A percentile compares a stretch with the other conserved stretches of the same genome.
These are phyloP conservation scores for Letharia columbiana DNA, from an alignment of 495 filamentous ascomycete species.

Conservation along the genomic window DNA sequence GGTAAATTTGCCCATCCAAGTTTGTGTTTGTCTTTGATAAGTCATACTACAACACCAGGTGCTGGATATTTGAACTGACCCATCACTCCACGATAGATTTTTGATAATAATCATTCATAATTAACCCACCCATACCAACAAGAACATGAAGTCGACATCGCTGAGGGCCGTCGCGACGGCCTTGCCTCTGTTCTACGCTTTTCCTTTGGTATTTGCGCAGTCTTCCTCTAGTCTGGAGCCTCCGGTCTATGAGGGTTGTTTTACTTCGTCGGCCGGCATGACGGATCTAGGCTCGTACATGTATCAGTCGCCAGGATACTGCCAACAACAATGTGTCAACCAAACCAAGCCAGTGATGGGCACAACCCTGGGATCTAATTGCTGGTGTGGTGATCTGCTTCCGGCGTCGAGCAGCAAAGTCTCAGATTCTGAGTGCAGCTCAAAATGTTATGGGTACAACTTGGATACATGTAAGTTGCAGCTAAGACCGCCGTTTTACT, in stretches of 20 bases:
- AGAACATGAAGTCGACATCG: conserved; percentile 16
- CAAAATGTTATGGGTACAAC: conserved; percentile 37
- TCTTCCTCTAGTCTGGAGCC: conserved; percentile 24
- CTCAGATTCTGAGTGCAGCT: conserved; percentile 33
- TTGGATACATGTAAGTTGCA: conserved; percentile 39
- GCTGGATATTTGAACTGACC: neutral
- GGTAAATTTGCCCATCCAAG: neutral
- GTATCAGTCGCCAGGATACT: conserved; percentile 45
- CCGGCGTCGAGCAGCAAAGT: conserved; percentile 37
- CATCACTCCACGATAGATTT: conserved; percentile 2
- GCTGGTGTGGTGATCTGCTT: conserved; percentile 40
- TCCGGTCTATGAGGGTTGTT: conserved; percentile 32
- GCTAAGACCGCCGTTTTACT: neutral
- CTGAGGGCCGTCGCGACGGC: conserved; percentile 6
- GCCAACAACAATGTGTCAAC: conserved; percentile 33
- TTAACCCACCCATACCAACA: conserved; percentile 1
- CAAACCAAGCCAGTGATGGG: conserved; percentile 36
- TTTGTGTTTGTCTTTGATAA: neutral
- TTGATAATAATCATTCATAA: neutral
- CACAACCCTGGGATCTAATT: conserved; percentile 36
- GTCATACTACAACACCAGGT: conserved; percentile 1
- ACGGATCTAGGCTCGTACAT: conserved; percentile 34
- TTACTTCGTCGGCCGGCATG: conserved; percentile 27
- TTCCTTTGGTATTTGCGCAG: conserved; percentile 30
- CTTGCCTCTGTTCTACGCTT: conserved; percentile 15